Base-by-base conservation (phyloP, 2,329 filamentous ascomycete genomes). In the Neoascochyta sp. region DNA sequence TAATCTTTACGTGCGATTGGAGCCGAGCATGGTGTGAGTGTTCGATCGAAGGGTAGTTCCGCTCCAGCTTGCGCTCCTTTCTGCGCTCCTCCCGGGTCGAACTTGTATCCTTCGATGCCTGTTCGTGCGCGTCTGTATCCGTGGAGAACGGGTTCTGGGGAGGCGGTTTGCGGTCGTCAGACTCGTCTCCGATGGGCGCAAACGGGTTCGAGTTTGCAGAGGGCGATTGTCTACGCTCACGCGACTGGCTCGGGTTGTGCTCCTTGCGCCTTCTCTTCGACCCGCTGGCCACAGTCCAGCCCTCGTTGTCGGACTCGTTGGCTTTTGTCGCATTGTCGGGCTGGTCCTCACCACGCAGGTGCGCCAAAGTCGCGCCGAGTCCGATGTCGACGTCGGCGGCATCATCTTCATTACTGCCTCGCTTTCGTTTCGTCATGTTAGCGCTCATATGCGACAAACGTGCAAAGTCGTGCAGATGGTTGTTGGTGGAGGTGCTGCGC, bases 1-100 rank as follows among this genome's bases (percentile, higher is more conserved):
- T 63, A 31, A 80, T 69, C 29, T 73, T 76, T 35, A 80, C 70
- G 22, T 70, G 70, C 9, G 67, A 67, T 39, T 77, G 68, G 22
- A 78, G 56, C 13, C 68, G 69, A n/a, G 74, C 68, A 34, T 73
- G 66, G 7, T 70, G 59, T 2, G 69, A 67, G 42, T 77, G 75
- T 8, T 65, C 68, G 24, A 80, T 67, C 14, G 66, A 39, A 3
- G 59, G 59, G 28, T 63, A 62, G 33, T 52, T 50, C 14, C 49
- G 47, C 25, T 55, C 51, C 16, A 53, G 46, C 42, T 55, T 57
- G 32, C 53, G 51, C 32, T 55, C 47, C 24, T 57, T 60, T 22
- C 43, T 43, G 19, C 49, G 47, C 24, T 51, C 42, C 19, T 55
- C 45, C 7, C 45, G 48, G 7, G 28, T 43, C 28, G 36, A 16